Base-by-base conservation (phyloP, 306 rosid genomes). In the Myrica gale region DNA sequence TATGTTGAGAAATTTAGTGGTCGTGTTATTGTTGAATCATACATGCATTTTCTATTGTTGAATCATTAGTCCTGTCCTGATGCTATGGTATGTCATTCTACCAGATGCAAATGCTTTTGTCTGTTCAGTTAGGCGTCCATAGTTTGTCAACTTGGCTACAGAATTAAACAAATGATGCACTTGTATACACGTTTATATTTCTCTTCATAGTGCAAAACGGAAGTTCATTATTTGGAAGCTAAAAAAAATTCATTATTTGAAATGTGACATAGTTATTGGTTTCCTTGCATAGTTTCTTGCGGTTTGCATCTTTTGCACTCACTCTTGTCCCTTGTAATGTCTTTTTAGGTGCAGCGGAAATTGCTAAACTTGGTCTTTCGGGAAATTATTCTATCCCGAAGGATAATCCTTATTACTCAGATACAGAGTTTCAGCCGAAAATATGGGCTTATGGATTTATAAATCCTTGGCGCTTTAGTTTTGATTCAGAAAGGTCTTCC, bases 391-490 rank as follows among this genome's bases (percentile, higher is more conserved):
- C 1, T 26, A 26, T 26, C 2, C 32, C 32, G 32, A 26, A 26
- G 32, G 32, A 26, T 26, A 26, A 96, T 82, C 98, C 99, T 47
- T 89, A 61, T 77, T 76, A 63, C 0, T 92, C 84, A 84, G 94
- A 89, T 84, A 68, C 77, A 66, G 88, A 80, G 69, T 54, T 85
- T 78, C 87, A 80, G 82, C 89, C 96, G 0, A 98, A 96, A 82
- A 90, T 96, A 80, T 96, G 81, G n/a, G n/a, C n/a, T n/a, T n/a
- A n/a, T n/a, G n/a, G n/a, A n/a, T n/a, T n/a, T n/a, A n/a, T n/a
- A n/a, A n/a, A n/a, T n/a, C n/a, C n/a, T n/a, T n/a, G n/a, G n/a
- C n/a, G n/a, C n/a, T n/a, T n/a, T n/a, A n/a, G n/a, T n/a, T n/a
- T n/a, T n/a, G n/a, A n/a, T n/a, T n/a, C n/a, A n/a, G n/a, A n/a